These are phyloP conservation scores for Ajuga reptans DNA, from an alignment of 305 asterid genomes.

Conservation along the genomic window DNA sequence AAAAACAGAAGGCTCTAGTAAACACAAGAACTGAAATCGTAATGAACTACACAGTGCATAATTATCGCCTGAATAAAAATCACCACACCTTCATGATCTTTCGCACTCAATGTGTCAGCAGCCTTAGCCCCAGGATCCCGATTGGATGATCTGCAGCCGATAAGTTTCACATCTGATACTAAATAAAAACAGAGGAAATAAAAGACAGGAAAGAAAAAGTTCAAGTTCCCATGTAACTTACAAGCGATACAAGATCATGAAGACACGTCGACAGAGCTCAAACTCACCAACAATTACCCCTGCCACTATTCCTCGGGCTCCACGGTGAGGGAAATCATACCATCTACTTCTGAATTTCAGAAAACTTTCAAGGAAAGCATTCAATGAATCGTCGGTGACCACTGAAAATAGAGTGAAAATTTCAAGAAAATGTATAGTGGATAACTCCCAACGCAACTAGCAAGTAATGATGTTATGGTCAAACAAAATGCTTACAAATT, in stretches of 20 bases:
- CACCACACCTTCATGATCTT: conserved; percentile 68
- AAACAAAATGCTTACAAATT: neutral
- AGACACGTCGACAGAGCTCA: conserved; percentile 80
- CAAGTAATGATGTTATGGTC: neutral
- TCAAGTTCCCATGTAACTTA: conserved; percentile 30
- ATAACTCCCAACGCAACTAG: neutral
- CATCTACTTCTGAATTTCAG: conserved; percentile 84
- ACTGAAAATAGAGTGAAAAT: conserved; percentile 37
- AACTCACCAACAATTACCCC: conserved; percentile 80
- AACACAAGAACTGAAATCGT: neutral
- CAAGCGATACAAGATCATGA: conserved; percentile 88
- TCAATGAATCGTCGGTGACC: conserved; percentile 67
- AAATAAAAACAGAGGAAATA: neutral
- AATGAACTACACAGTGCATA: neutral
- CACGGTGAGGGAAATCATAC: conserved; percentile 91
- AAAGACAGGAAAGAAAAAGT: neutral
- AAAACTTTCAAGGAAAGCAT: conserved; percentile 73
- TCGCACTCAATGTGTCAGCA: conserved; percentile 59
- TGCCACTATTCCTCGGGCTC: conserved; percentile 60
- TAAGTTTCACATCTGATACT: conserved; percentile 1
- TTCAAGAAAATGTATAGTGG: neutral
- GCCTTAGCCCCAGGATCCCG: conserved; percentile 86
- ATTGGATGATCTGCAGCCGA: conserved; percentile 58
- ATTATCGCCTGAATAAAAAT: conserved; percentile 13
- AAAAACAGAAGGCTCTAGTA: neutral